Percentiles rank a stretch among this genome's conserved stretches.
These are phyloP conservation scores for Colletotrichum tabaci DNA, from an alignment of 2,329 filamentous ascomycete species.

Conservation along the genomic window DNA sequence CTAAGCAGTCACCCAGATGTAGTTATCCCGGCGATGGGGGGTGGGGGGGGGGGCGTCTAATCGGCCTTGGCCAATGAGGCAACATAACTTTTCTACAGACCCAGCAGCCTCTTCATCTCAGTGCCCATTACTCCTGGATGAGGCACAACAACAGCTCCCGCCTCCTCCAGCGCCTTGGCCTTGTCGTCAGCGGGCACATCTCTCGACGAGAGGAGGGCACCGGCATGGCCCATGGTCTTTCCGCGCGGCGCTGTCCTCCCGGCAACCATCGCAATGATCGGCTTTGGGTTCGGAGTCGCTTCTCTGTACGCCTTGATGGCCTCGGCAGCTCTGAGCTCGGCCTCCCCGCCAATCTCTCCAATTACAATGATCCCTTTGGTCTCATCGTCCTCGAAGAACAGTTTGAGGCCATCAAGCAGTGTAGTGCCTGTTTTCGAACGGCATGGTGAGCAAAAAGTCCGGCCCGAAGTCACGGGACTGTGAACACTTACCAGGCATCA, in stretches of 20 bases:
- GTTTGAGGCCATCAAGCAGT: constrained; percentile 77
- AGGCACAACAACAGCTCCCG: constrained; percentile 55
- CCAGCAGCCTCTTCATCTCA: constrained; percentile 52
- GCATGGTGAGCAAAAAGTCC: not conserved
- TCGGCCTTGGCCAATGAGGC: no score
- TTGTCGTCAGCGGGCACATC: constrained; percentile 53
- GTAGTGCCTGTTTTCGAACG: constrained; percentile 64
- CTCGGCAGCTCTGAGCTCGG: constrained; percentile 79
- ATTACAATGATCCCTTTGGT: constrained; percentile 81
- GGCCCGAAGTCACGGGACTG: not conserved
- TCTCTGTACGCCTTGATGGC: constrained; percentile 77
- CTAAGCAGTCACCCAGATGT: no score
- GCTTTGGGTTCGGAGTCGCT: constrained; percentile 73
- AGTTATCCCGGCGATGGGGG: no score
- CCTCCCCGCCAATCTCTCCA: constrained; percentile 79
- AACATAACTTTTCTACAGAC: not conserved
- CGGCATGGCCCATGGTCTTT: constrained; percentile 81
- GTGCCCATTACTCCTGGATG: constrained; percentile 57
- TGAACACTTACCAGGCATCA: constrained; percentile 70
- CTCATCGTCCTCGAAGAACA: constrained; percentile 77
- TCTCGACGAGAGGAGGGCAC: constrained; percentile 65
- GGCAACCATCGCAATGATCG: constrained; percentile 74
- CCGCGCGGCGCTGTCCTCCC: constrained; percentile 73
- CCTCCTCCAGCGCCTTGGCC: constrained; percentile 51
- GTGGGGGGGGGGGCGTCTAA: not conserved